Percentiles rank a stretch among this genome's conserved stretches.
phyloP scores from a whole-genome alignment of 345 rosid species.

The Firmiana major region DNA sequence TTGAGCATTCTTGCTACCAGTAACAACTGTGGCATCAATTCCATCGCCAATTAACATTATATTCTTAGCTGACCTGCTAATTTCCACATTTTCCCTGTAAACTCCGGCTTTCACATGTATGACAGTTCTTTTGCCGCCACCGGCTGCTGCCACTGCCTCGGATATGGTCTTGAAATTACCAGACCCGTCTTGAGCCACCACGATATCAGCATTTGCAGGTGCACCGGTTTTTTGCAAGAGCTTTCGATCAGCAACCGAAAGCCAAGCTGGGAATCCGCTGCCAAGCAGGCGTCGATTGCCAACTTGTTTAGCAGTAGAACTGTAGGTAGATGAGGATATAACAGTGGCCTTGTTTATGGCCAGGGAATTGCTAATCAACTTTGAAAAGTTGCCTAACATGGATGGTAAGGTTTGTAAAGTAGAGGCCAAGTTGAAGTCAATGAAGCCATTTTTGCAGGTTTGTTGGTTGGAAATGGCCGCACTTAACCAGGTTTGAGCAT shows the following conservation, averaged over 20 bases:
- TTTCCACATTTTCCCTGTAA: constrained; percentile 59
- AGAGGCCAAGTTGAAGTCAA: constrained; percentile 46
- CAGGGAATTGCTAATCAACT: constrained; percentile 67
- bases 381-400: constrained; percentile 47
- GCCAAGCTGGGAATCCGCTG: constrained; percentile 60
- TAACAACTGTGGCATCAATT: constrained; percentile 62
- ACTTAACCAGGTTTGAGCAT: constrained; percentile 71
- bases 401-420: constrained; percentile 36
- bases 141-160: constrained; percentile 57
- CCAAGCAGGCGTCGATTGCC: constrained; percentile 42
- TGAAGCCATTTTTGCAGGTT: constrained; percentile 70
- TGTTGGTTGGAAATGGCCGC: constrained; percentile 68
- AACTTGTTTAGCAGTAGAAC: not conserved
- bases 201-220: constrained; percentile 41
- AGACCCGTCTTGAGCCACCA: constrained; percentile 86
- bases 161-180: constrained; percentile 61
- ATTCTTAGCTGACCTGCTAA: constrained; percentile 42
- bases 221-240: constrained; percentile 37
- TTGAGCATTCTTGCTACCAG: constrained; percentile 45
- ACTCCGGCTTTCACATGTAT: constrained; percentile 74
- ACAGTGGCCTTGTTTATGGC: constrained; percentile 45
- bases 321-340: constrained; percentile 11
- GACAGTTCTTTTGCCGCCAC: constrained; percentile 43
- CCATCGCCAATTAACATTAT: constrained; percentile 85
- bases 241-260: constrained; percentile 45